phyloP scores from a whole-genome alignment of 2,329 filamentous ascomycete genomes.

The Sarocladiaceae sp. region DNA sequence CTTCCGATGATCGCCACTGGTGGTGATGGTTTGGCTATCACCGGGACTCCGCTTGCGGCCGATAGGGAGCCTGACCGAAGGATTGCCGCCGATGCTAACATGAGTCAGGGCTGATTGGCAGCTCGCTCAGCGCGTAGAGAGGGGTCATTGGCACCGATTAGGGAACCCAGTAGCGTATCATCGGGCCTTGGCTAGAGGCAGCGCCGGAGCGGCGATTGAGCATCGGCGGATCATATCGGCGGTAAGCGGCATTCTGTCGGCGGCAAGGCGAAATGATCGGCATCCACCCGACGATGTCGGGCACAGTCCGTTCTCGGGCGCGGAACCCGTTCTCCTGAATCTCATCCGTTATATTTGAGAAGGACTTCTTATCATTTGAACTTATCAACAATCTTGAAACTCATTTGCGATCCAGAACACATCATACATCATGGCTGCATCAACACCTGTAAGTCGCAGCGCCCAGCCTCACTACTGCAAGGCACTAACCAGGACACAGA shows the following conservation, averaged over 20 bases:
- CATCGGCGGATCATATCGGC: not conserved
- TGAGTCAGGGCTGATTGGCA: not conserved
- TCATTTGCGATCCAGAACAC: not conserved
- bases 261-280: not conserved
- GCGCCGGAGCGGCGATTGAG: not conserved
- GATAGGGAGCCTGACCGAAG: not conserved
- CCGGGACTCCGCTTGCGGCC: no score
- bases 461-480: not conserved
- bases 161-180: not conserved
- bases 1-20: not conserved
- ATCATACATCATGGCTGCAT: not conserved
- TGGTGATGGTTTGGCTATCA: not conserved
- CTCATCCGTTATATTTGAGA: not conserved
- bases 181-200: not conserved
- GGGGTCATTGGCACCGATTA: not conserved
- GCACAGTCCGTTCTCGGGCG: not conserved
- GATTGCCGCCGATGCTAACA: not conserved
- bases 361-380: not conserved
- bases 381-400: no score
- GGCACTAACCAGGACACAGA: slow-evolving; percentile 10
- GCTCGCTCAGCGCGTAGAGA: not conserved
- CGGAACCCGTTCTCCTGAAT: not conserved
- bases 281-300: not conserved
- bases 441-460: slow-evolving; percentile 6
- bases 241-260: not conserved